Percentiles rank a stretch among this genome's conserved stretches.
Evolutionary conservation across 2,329 filamentous ascomycete genomes (phyloP).

Genomic region (Pseudocercospora fuligena): DNA sequence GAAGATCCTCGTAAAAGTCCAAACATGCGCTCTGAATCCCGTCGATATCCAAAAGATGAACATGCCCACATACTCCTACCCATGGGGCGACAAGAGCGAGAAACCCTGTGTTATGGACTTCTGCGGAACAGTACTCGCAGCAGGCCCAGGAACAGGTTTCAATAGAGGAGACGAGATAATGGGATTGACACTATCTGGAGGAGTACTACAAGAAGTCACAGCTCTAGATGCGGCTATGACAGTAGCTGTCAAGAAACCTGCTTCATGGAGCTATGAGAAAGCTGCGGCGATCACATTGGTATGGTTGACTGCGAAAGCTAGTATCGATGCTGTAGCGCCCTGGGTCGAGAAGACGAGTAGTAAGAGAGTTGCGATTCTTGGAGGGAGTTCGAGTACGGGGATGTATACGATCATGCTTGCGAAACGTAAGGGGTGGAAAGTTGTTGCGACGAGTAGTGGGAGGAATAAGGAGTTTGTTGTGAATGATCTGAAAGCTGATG

Average conservation of each 20-base stretch:
- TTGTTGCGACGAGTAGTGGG: conserved; percentile 59
- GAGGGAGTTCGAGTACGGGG: conserved; percentile 39
- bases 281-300: conserved; percentile 41
- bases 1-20: conserved; percentile 40
- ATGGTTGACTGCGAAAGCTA: conserved; percentile 41
- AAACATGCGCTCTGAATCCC: conserved; percentile 42
- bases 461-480: conserved; percentile 62
- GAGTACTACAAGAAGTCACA: conserved; percentile 38
- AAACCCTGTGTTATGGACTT: conserved; percentile 43
- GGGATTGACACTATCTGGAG: conserved; percentile 38
- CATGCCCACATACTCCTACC: conserved; percentile 35
- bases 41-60: conserved; percentile 46
- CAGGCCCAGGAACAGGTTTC: conserved; percentile 33
- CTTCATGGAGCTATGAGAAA: conserved; percentile 37
- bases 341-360: conserved; percentile 32
- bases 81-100: conserved; percentile 30
- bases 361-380: conserved; percentile 40
- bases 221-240: conserved; percentile 34
- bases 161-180: conserved; percentile 40
- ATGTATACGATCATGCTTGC: conserved; percentile 42
- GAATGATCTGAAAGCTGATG: conserved; percentile 63
- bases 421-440: conserved; percentile 41
- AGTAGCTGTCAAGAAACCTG: conserved; percentile 37
- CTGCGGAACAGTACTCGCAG: conserved; percentile 36
- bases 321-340: conserved; percentile 36